Conservation (phyloP, 352 stramenopile species). For the Globisporangium alternatum region DNA sequence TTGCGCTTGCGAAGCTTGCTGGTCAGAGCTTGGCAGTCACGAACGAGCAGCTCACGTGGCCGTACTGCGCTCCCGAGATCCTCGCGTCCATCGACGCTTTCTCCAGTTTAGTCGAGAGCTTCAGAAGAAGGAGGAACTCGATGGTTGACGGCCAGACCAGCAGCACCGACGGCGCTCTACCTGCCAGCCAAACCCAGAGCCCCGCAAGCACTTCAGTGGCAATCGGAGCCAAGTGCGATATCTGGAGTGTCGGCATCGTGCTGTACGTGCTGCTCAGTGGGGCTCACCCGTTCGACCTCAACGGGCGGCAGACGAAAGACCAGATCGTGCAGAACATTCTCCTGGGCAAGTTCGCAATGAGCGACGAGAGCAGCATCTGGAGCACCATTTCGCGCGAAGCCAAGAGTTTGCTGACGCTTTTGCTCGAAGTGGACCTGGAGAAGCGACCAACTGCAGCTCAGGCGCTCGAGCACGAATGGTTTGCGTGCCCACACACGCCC, state of each 20-base stretch:
- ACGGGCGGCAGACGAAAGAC: constrained; percentile 62
- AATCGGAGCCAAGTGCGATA: constrained; percentile 48
- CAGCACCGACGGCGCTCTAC: constrained; percentile 21
- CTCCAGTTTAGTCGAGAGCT: constrained; percentile 16
- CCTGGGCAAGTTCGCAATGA: constrained; percentile 40
- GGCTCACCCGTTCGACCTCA: constrained; percentile 71
- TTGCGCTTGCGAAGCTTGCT: constrained; percentile 73
- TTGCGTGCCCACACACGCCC: constrained; percentile 39
- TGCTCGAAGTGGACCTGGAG: constrained; percentile 33
- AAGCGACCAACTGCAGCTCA: constrained; percentile 31
- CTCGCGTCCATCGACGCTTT: constrained; percentile 24
- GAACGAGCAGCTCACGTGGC: constrained; percentile 47
- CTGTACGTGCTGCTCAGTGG: constrained; percentile 86
- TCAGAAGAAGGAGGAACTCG: constrained; percentile 11
- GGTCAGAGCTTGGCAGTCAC: constrained; percentile 14
- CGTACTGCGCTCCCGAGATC: constrained; percentile 68
- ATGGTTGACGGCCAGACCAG: constrained; percentile 21
- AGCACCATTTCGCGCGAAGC: constrained; percentile 46
- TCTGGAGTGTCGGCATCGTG: constrained; percentile 89
- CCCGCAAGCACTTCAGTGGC: background rate
- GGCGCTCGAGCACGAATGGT: constrained; percentile 49
- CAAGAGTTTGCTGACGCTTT: constrained; percentile 37
- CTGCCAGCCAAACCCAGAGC: background rate
- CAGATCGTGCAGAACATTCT: constrained; percentile 70
- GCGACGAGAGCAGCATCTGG: constrained; percentile 31